phyloP scores from a whole-genome alignment of 2,329 filamentous ascomycete genomes.

The Pseudogymnoascus sp. region DNA sequence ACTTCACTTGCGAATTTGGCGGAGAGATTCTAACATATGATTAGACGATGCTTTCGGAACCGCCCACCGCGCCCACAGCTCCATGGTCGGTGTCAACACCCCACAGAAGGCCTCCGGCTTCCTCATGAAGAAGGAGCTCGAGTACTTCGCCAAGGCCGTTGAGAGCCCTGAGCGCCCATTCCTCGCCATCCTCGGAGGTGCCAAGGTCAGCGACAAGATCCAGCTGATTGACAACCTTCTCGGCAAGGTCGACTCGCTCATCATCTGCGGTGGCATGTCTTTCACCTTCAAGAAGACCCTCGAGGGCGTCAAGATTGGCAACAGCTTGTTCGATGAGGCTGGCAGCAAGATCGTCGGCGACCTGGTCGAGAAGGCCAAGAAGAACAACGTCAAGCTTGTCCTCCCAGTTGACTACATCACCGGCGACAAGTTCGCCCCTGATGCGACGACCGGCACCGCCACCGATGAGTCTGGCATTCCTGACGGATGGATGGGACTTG shows the following conservation, averaged over 20 bases:
- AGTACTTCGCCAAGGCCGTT: slow-evolving; percentile 97
- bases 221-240: slow-evolving; percentile 98
- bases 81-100: slow-evolving; percentile 95
- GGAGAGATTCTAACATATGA: slow-evolving; percentile 17
- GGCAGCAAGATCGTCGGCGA: slow-evolving; percentile 85
- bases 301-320: slow-evolving; percentile 80
- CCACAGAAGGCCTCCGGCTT: slow-evolving; percentile 96
- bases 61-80: slow-evolving; percentile 96
- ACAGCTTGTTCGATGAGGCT: slow-evolving; percentile 86
- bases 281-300: slow-evolving; percentile 99
- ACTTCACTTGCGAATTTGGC: slow-evolving; percentile 18
- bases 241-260: slow-evolving; percentile 92
- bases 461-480: slow-evolving; percentile 86
- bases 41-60: slow-evolving; percentile 96
- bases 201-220: slow-evolving; percentile 99
- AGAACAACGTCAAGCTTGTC: slow-evolving; percentile 90
- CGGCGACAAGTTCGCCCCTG: slow-evolving; percentile 85
- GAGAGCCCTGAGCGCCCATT: slow-evolving; percentile 91
- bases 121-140: slow-evolving; percentile 99
- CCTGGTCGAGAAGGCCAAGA: slow-evolving; percentile 92
- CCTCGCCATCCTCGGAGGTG: slow-evolving; percentile 95
- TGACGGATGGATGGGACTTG: slow-evolving; percentile 96
- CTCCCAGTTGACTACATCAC: slow-evolving; percentile 94
- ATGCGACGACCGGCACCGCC: slow-evolving; percentile 74
- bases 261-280: slow-evolving; percentile 97